Percentiles rank a stretch among this genome's conserved stretches.
Evolutionary conservation across 768 basidiomycete species (phyloP).

Genomic region (Amanita muscaria): DNA sequence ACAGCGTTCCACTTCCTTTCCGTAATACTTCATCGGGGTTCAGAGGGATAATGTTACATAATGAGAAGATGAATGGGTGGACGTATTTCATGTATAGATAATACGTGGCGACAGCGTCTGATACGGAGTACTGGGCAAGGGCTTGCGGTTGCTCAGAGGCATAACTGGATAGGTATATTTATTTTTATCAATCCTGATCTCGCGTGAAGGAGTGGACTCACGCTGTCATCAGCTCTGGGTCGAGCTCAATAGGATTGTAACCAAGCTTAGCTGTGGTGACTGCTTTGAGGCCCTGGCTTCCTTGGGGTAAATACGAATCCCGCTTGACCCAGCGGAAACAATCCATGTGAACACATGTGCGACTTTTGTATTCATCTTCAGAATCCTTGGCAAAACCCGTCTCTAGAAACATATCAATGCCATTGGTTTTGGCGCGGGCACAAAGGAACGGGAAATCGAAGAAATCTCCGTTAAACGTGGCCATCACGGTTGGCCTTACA

Average conservation of each 20-base stretch:
- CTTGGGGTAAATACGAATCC: constrained; percentile 96
- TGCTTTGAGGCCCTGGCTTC: constrained; percentile 96
- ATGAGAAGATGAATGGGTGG: constrained; percentile 97
- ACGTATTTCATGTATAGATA: constrained; percentile 99
- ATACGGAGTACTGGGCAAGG: constrained; percentile 96
- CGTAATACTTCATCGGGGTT: constrained; percentile 93
- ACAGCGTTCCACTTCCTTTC: constrained; percentile 94
- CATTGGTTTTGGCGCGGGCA: constrained; percentile 76
- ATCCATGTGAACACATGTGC: constrained; percentile 95
- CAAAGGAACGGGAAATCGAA: constrained; percentile 98
- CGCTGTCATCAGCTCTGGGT: constrained; percentile 99
- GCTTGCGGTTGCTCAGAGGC: constrained; percentile 92
- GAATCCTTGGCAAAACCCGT: constrained; percentile 86
- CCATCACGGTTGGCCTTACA: constrained; percentile 92
- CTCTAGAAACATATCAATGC: constrained; percentile 94
- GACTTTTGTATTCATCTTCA: constrained; percentile 93
- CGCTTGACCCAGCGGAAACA: constrained; percentile 99
- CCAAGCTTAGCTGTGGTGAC: constrained; percentile 95
- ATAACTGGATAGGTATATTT: constrained; percentile 48
- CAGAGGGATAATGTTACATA: constrained; percentile 98
- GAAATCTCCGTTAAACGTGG: constrained; percentile 97
- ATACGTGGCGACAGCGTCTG: constrained; percentile 99
- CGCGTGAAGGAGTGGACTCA: constrained; percentile 33
- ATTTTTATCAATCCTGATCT: constrained; percentile 1
- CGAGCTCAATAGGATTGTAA: constrained; percentile 93